A percentile compares a stretch with the other conserved stretches of the same genome.
Evolutionary conservation across 768 basidiomycete species (phyloP).

Genomic region (Suillus subluteus): DNA sequence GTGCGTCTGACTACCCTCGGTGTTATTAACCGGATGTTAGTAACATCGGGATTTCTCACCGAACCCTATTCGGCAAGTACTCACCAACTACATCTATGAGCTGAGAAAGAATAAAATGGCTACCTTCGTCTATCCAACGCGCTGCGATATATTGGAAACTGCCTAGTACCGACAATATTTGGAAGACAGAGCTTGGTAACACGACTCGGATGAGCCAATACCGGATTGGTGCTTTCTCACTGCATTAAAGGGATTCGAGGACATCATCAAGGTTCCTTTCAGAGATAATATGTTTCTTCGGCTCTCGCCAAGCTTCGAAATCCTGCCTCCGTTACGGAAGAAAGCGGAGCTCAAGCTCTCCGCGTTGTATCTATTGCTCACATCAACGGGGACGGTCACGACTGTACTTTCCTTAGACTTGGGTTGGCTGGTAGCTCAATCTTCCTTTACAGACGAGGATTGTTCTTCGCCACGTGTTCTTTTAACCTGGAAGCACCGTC

Average conservation of each 20-base stretch:
- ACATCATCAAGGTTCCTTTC: conserved; percentile 4
- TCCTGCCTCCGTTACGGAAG: not conserved
- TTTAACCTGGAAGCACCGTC: not conserved
- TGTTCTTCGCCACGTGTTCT: not conserved
- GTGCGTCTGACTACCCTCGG: too few relatives aligned
- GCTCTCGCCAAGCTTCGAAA: conserved; percentile 1
- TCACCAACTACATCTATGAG: not conserved
- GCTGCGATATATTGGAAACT: not conserved
- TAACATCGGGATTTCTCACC: too few relatives aligned
- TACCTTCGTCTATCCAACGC: not conserved
- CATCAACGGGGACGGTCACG: not conserved
- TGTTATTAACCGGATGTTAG: too few relatives aligned
- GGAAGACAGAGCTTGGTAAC: too few relatives aligned
- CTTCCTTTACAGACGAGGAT: not conserved
- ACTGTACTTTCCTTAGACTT: not conserved
- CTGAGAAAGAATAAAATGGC: not conserved
- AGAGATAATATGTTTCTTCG: not conserved
- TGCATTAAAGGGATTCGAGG: not conserved
- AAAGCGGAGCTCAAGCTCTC: not conserved
- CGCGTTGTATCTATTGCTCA: not conserved
- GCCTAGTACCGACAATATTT: not conserved
- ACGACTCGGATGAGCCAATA: not conserved
- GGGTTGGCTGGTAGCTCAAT: not conserved
- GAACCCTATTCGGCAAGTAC: too few relatives aligned
- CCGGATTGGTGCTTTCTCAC: not conserved